Conservation (phyloP, 140 eudicot genomes). For the Stevia rebaudiana region DNA sequence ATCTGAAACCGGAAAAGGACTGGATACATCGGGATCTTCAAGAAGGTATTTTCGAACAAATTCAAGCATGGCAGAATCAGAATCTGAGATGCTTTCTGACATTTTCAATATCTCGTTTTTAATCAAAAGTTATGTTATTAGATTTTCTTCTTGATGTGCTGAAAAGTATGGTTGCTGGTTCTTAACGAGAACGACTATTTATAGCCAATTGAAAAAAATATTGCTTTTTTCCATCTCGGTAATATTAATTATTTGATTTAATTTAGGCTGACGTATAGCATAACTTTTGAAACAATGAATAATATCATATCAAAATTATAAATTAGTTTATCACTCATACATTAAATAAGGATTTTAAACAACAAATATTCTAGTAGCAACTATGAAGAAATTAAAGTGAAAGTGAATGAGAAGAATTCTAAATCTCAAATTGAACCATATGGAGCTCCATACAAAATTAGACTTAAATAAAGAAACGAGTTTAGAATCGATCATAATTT, state of each 20-base stretch:
- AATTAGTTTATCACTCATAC: no score
- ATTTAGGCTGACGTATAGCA: neutral
- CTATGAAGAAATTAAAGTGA: no score
- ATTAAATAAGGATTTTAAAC: no score
- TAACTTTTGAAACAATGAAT: neutral
- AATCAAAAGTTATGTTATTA: constrained; percentile 2
- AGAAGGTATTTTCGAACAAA: constrained; percentile 35
- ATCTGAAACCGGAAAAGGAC: constrained; percentile 13
- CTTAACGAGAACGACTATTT: constrained; percentile 20
- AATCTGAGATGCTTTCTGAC: constrained; percentile 38
- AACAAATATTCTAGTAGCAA: no score
- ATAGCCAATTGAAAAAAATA: constrained; percentile 21
- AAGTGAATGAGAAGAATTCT: no score
- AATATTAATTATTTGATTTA: neutral
- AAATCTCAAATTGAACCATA: no score
- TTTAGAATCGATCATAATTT: no score
- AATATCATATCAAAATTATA: neutral
- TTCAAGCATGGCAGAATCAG: constrained; percentile 42
- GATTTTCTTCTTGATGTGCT: constrained; percentile 5
- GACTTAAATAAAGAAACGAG: no score
- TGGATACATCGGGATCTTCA: constrained; percentile 28
- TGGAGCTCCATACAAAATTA: no score
- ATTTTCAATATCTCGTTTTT: constrained; percentile 12
- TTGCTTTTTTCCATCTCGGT: no score
- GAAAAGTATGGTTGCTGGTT: constrained; percentile 11